phyloP scores from a whole-genome alignment of 2,329 filamentous ascomycete species.

The Daldinia sp. region DNA sequence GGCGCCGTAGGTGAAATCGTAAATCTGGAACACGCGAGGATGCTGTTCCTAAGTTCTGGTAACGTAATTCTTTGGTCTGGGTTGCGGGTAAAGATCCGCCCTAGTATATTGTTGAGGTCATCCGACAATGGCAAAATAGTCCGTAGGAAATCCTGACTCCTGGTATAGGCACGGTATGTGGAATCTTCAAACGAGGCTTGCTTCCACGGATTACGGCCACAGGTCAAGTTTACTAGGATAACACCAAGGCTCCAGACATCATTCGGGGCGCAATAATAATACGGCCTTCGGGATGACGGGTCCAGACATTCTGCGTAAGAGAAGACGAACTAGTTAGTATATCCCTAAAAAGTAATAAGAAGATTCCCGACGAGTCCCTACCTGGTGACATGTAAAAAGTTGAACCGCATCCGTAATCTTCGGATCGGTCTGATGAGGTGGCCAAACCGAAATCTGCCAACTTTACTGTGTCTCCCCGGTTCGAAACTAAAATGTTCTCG shows the following conservation, averaged over 20 bases:
- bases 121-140: conserved; percentile 91
- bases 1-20: conserved; percentile 62
- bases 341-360: conserved; percentile 27
- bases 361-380: conserved; percentile 62
- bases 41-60: conserved; percentile 80
- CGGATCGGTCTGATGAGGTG: conserved; percentile 83
- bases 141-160: conserved; percentile 87
- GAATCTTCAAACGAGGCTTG: conserved; percentile 93
- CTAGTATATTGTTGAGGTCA: conserved; percentile 89
- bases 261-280: conserved; percentile 92
- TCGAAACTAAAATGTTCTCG: conserved; percentile 94
- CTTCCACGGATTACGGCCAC: conserved; percentile 99
- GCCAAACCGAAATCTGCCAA: conserved; percentile 97
- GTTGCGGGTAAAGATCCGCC: conserved; percentile 87
- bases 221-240: conserved; percentile 96
- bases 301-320: conserved; percentile 82
- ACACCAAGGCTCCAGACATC: conserved; percentile 99
- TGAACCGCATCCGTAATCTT: conserved; percentile 97
- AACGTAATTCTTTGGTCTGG: conserved; percentile 86
- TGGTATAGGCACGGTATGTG: conserved; percentile 91
- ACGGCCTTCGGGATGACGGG: conserved; percentile 78
- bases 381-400: conserved; percentile 99
- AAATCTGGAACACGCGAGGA: conserved; percentile 81
- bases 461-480: conserved; percentile 90
- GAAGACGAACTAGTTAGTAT: conserved; percentile 45